Base-by-base conservation (phyloP, 1,139 yeast species). In the Yamadazyma songkhlaensis region DNA sequence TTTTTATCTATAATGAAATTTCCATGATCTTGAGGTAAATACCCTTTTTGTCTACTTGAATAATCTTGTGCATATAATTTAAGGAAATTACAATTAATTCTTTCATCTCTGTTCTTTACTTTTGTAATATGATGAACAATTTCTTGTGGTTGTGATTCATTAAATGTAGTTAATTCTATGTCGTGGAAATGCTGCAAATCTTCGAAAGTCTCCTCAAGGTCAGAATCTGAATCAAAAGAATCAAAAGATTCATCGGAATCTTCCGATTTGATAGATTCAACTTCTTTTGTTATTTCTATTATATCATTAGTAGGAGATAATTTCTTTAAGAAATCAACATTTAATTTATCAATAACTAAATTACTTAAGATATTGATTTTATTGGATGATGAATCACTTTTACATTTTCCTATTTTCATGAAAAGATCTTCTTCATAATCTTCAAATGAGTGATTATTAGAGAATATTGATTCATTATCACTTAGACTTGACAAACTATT, bases 41-140 rank as follows among this genome's bases (percentile, higher is more conserved):
- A 47, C 3, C 62, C 62, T 9, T 47, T 46, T 4, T 15, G 20
- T 34, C 76, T 54, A 4, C 73, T 63, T 15, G 58, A 54, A 45
- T 54, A 67, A 49, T 75, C 79, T 29, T 66, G 54, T 4, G 81
- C 75, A 46, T 75, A 77, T 26, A 71, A 53, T 29, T 70, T 54
- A 24, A 77, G 58, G 39, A 75, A 76, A 7, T 55, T 50, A 22
- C 75, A 51, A 46, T 75, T 76, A 22, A 73, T 58, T 29, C 82
- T 57, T 30, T 63, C 67, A 41, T 75, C 79, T 43, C 81, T 56
- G 32, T 64, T 59, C 39, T 59, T 64, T 44, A 57, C 60, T 21
- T 33, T 33, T 17, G 11, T 17, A 5, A 27, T 10, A 27, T 27
- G 31, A 26, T 33, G 17, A 9, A 22, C 12, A 15, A 12, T 10